phyloP scores from a whole-genome alignment of 495 filamentous ascomycete genomes.

The Opeltia flavorubescens region DNA sequence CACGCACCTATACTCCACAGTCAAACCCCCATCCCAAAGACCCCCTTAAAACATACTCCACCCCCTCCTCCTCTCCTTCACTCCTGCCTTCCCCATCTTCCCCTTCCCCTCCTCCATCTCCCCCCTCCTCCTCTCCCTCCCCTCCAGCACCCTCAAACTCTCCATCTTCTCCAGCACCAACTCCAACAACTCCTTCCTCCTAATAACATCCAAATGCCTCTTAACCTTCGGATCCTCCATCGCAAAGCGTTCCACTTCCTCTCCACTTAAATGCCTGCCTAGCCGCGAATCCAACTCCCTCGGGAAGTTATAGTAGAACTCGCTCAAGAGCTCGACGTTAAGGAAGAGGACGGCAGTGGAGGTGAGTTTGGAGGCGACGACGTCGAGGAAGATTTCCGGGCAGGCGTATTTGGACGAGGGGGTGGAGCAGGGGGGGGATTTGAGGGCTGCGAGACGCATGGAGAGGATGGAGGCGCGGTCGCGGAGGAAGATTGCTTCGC shows the following conservation, averaged over 20 bases:
- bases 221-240: conserved; percentile 81
- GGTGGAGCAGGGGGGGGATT: conserved; percentile 70
- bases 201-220: conserved; percentile 79
- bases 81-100: conserved; percentile 30
- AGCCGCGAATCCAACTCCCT: conserved; percentile 78
- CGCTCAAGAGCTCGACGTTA: conserved; percentile 89
- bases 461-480: conserved; percentile 79
- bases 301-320: conserved; percentile 96
- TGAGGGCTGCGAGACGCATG: conserved; percentile 75
- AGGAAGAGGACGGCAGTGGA: conserved; percentile 92
- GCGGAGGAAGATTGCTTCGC: conserved; percentile 84
- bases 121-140: conserved; percentile 17
- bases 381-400: conserved; percentile 93
- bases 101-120: conserved; percentile 33
- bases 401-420: conserved; percentile 80
- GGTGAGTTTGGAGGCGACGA: conserved; percentile 88
- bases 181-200: conserved; percentile 83
- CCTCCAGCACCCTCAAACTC: conserved; percentile 63
- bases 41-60: conserved; percentile 1
- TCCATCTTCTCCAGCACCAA: conserved; percentile 91
- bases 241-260: conserved; percentile 78
- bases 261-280: conserved; percentile 62
- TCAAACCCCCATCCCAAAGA: too few species aligned
- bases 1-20: too few species aligned
- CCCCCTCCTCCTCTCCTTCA: conserved; percentile 29